phyloP scores from a whole-genome alignment of 345 rosid species.

The Brassica carinata region DNA sequence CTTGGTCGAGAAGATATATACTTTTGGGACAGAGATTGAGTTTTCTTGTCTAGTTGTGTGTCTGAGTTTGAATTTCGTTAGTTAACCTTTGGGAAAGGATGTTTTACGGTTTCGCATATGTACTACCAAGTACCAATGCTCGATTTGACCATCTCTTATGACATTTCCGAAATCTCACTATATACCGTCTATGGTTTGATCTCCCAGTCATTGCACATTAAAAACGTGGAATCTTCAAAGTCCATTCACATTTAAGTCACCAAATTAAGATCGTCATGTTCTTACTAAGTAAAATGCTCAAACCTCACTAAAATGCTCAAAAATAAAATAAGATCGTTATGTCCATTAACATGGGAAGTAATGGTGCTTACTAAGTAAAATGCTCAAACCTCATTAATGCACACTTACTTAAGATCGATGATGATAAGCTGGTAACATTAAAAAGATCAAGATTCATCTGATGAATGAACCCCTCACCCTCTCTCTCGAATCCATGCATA shows the following conservation, averaged over 20 bases:
- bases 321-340: too few relatives aligned
- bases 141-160: background rate
- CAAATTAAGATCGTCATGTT: background rate
- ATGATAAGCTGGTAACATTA: background rate
- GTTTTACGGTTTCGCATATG: background rate
- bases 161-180: background rate
- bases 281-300: background rate
- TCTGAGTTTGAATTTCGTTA: background rate
- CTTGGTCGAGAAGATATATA: background rate
- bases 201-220: background rate
- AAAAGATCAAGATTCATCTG: background rate
- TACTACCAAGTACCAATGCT: background rate
- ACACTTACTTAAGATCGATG: background rate
- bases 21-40: background rate
- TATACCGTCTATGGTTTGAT: background rate
- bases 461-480: background rate
- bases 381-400: background rate
- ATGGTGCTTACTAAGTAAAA: background rate
- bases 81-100: background rate
- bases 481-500: constrained; percentile 1
- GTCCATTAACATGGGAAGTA: background rate
- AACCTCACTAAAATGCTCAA: background rate
- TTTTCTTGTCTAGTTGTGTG: background rate
- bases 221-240: constrained; percentile 2
- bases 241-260: background rate